phyloP scores from a whole-genome alignment of 306 rosid species.

The Arachis hypogaea region DNA sequence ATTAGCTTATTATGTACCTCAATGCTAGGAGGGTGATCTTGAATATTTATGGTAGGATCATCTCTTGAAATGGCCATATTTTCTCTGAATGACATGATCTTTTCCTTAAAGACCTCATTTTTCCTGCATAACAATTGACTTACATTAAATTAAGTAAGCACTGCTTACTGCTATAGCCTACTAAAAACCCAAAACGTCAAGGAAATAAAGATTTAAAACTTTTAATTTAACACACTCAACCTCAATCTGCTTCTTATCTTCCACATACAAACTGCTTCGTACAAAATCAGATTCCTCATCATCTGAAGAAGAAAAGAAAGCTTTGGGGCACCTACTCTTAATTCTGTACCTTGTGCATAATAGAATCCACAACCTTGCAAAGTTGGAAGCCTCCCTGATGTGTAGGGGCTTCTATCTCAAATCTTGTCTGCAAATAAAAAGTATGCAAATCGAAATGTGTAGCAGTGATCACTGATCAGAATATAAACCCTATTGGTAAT shows the following conservation, averaged over 20 bases:
- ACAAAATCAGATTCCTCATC: constrained; percentile 36
- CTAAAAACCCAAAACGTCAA: neutral
- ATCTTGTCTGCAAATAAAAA: no score
- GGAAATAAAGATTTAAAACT: neutral
- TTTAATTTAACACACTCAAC: constrained; percentile 25
- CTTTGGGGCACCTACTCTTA: constrained; percentile 58
- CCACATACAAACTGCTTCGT: constrained; percentile 37
- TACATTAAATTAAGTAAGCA: neutral
- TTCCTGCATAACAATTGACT: constrained; percentile 47
- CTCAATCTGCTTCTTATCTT: constrained; percentile 48
- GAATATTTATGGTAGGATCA: neutral
- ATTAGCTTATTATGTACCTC: constrained; percentile 47
- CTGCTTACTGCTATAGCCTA: neutral
- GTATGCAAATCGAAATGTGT: no score
- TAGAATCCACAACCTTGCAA: constrained; percentile 72
- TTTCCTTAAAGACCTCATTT: neutral
- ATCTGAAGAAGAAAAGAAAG: constrained; percentile 52
- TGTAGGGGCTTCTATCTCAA: no score
- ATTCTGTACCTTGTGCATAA: constrained; percentile 58
- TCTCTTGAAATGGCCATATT: constrained; percentile 11
- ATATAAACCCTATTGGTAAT: no score
- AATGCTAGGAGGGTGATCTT: constrained; percentile 51
- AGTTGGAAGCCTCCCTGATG: constrained; percentile 48
- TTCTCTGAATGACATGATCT: constrained; percentile 35
- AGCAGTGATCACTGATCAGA: no score